phyloP scores from a whole-genome alignment of 1,284 basidiomycete species.

The Coniferiporia weirii region DNA sequence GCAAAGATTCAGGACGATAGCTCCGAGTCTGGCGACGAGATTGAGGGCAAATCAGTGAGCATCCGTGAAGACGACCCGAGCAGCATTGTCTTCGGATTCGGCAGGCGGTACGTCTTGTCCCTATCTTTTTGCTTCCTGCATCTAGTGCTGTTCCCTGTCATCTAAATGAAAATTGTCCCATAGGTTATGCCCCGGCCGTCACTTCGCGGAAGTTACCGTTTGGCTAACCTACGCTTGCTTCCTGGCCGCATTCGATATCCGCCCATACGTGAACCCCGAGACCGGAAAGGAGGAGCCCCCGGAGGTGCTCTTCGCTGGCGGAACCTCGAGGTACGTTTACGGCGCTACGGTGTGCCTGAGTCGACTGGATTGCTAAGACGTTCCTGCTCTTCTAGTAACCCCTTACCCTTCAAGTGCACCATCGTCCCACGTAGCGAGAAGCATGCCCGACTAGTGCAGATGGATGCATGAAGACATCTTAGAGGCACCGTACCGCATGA shows the following conservation, averaged over 20 bases:
- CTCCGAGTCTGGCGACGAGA: background rate
- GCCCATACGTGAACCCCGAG: slow-evolving; percentile 4
- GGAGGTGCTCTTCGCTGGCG: background rate
- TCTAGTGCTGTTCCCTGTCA: background rate
- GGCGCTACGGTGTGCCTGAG: background rate
- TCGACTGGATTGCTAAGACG: background rate
- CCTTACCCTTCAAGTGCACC: slow-evolving; percentile 17
- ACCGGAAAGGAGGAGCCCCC: slow-evolving; percentile 10
- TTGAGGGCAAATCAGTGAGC: background rate
- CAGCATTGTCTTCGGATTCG: slow-evolving; percentile 11
- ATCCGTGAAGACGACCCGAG: slow-evolving; percentile 10
- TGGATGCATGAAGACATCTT: background rate
- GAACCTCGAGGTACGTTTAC: slow-evolving; percentile 5
- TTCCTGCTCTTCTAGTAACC: slow-evolving; percentile 10
- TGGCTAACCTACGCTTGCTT: slow-evolving; percentile 22
- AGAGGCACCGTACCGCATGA: background rate
- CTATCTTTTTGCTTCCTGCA: too few relatives aligned
- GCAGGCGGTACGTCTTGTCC: slow-evolving; percentile 7
- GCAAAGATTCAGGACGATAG: background rate
- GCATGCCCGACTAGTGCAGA: slow-evolving; percentile 1
- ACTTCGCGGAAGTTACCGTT: slow-evolving; percentile 19
- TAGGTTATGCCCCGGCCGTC: slow-evolving; percentile 22
- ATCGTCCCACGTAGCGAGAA: slow-evolving; percentile 18
- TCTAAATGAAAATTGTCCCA: background rate
- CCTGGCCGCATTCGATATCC: slow-evolving; percentile 21